A percentile compares a stretch with the other conserved stretches of the same genome.
Evolutionary conservation across 371 early-diverging fungal species (phyloP).

Genomic region (Syncephalis fuscata): DNA sequence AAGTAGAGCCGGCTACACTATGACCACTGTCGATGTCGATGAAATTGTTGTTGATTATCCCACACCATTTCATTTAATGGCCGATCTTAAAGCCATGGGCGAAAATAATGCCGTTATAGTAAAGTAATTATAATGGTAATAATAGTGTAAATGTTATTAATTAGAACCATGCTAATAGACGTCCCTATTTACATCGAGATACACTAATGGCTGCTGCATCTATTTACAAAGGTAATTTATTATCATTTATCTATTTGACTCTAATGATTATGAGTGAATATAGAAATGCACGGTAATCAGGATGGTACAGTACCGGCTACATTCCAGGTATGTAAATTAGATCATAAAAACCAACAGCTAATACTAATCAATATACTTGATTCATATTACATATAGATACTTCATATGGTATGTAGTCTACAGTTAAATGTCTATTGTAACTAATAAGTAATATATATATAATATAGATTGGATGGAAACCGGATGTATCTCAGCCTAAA

Average conservation of each 20-base stretch:
- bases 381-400: constrained; percentile 2
- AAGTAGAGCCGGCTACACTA: constrained; percentile 65
- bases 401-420: constrained; percentile 4
- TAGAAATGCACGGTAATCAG: constrained; percentile 73
- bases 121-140: constrained; percentile 20
- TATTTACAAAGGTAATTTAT: constrained; percentile 61
- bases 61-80: constrained; percentile 75
- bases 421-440: neutral
- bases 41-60: constrained; percentile 87
- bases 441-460: neutral
- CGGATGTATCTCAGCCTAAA: constrained; percentile 48
- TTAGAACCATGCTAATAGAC: constrained; percentile 15
- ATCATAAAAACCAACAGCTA: no score
- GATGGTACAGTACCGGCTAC: constrained; percentile 91
- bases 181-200: constrained; percentile 54
- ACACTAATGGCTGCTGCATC: constrained; percentile 70
- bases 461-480: constrained; percentile 75
- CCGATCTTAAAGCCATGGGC: constrained; percentile 85
- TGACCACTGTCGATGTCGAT: constrained; percentile 90
- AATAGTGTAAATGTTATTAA: neutral
- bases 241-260: neutral
- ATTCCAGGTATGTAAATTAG: constrained; percentile 77
- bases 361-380: constrained; percentile 23
- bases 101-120: constrained; percentile 82
- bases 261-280: neutral